Evolutionary conservation across 805 yeast genomes (phyloP).

Genomic region (Spathaspora gorwiae): DNA sequence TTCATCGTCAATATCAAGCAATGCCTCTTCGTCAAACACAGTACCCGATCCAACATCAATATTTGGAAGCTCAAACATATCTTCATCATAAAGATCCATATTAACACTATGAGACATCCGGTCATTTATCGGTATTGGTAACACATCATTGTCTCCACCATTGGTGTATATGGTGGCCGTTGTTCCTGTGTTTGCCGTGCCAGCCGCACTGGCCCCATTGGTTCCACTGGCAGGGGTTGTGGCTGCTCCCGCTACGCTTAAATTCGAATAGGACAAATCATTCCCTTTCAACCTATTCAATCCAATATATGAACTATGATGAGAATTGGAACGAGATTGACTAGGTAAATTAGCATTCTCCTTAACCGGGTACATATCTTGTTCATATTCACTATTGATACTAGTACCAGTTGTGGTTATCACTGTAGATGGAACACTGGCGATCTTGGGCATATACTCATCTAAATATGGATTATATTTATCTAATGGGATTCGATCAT

Average conservation of each 20-base stretch:
- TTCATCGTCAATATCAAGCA: neutral
- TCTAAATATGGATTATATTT: constrained; percentile 25
- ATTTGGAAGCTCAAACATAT: neutral
- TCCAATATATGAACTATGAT: constrained; percentile 35
- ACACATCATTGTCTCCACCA: too few relatives aligned
- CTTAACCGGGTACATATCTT: neutral
- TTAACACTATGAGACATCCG: too few relatives aligned
- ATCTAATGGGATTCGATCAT: constrained; percentile 20
- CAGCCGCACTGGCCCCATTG: neutral
- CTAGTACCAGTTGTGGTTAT: too few relatives aligned
- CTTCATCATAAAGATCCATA: neutral
- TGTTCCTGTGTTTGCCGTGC: too few relatives aligned
- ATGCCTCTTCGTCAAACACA: neutral
- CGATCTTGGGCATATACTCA: too few relatives aligned
- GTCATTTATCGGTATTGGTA: too few relatives aligned
- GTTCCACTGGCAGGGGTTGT: neutral
- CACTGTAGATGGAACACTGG: too few relatives aligned
- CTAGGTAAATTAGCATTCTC: constrained; percentile 34
- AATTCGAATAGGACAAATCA: constrained; percentile 14
- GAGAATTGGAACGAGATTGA: constrained; percentile 20
- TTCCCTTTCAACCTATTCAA: constrained; percentile 34
- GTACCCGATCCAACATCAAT: neutral
- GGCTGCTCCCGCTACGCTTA: too few relatives aligned
- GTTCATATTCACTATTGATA: too few relatives aligned
- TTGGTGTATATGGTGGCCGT: too few relatives aligned